These are phyloP conservation scores for Ceratocystis diversiconidia DNA, from an alignment of 2,329 filamentous ascomycete genomes.

Conservation along the genomic window DNA sequence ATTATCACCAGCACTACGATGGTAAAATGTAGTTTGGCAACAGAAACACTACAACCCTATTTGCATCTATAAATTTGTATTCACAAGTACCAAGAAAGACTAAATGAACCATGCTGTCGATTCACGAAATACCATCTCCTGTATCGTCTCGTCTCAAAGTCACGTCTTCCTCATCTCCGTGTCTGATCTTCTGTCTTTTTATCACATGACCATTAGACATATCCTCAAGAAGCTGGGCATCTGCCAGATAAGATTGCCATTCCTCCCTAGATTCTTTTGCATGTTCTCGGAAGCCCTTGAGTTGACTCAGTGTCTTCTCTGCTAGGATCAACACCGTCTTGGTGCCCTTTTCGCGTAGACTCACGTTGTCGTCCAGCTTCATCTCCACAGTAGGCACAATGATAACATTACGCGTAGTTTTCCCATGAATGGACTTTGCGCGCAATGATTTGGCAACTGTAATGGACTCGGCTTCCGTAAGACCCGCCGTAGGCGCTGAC, in stretches of 20 bases:
- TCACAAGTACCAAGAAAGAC: neutral
- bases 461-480: constrained; percentile 11
- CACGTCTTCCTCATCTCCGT: constrained; percentile 21
- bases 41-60: neutral
- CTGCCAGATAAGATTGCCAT: neutral
- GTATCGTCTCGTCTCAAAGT: too few species aligned
- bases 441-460: neutral
- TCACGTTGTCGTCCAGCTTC: neutral
- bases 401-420: constrained; percentile 8
- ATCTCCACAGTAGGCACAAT: constrained; percentile 11
- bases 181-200: neutral
- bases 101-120: too few species aligned
- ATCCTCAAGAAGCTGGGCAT: neutral
- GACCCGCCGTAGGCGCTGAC: neutral
- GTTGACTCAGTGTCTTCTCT: constrained; percentile 14
- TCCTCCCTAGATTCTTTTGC: constrained; percentile 5
- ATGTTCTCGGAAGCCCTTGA: constrained; percentile 17
- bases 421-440: neutral
- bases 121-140: too few species aligned
- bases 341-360: constrained; percentile 9
- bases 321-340: constrained; percentile 10
- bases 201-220: neutral
- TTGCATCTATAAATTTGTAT: neutral
- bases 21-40: neutral
- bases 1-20: neutral